A percentile compares a stretch with the other conserved stretches of the same genome.
These are phyloP conservation scores for Hypoxylon trugodes DNA, from an alignment of 495 filamentous ascomycete species.

Conservation along the genomic window DNA sequence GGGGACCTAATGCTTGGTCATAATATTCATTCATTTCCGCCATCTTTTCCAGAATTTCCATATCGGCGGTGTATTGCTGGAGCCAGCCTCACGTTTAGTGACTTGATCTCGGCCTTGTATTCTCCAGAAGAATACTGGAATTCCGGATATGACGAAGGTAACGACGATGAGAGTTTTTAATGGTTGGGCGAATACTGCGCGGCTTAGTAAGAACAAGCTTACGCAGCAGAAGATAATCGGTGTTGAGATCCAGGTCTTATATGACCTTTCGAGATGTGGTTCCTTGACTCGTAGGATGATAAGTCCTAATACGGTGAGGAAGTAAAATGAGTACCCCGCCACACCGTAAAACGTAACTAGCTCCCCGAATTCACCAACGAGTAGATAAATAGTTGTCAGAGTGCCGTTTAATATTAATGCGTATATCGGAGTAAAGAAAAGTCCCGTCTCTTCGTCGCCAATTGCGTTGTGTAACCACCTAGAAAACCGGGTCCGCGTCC, in stretches of 20 bases:
- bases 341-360: conserved; percentile 97
- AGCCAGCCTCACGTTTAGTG: conserved; percentile 46
- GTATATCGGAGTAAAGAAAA: conserved; percentile 89
- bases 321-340: conserved; percentile 96
- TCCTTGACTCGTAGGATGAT: conserved; percentile 91
- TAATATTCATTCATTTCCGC: conserved; percentile 40
- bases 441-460: conserved; percentile 66
- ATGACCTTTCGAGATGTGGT: conserved; percentile 86
- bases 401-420: conserved; percentile 82
- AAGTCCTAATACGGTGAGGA: conserved; percentile 90
- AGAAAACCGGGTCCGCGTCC: conserved; percentile 65
- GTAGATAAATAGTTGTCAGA: conserved; percentile 77
- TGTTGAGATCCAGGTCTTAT: conserved; percentile 94
- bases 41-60: conserved; percentile 59
- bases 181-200: conserved; percentile 90
- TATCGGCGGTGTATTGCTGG: conserved; percentile 33
- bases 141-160: conserved; percentile 79
- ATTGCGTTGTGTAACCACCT: conserved; percentile 65
- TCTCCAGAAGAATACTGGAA: conserved; percentile 90
- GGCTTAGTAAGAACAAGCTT: conserved; percentile 86
- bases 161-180: conserved; percentile 87
- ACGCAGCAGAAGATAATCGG: conserved; percentile 99
- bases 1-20: conserved; percentile 6
- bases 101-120: conserved; percentile 65
- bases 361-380: conserved; percentile 89